These are phyloP conservation scores for Marasmius sp. DNA, from an alignment of 1,284 basidiomycete genomes.

Conservation along the genomic window DNA sequence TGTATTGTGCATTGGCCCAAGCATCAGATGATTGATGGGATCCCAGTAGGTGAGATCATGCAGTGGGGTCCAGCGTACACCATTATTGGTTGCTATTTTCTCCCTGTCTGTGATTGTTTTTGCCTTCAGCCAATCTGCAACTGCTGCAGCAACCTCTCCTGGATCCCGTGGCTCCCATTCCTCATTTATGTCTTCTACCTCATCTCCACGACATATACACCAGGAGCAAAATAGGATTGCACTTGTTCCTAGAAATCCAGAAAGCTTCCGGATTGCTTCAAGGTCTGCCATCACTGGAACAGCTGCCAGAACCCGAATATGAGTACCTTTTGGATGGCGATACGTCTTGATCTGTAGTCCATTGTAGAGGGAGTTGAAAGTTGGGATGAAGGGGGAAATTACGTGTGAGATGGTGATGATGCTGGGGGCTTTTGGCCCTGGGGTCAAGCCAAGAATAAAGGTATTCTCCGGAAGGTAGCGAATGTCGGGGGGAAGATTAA, in stretches of 20 bases:
- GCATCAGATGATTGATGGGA: slow-evolving; percentile 11
- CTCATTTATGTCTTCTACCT: slow-evolving; percentile 16
- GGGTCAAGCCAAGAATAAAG: slow-evolving; percentile 26
- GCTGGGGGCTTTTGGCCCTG: slow-evolving; percentile 16
- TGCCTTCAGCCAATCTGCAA: neutral
- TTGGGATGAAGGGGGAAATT: slow-evolving; percentile 17
- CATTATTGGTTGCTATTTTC: slow-evolving; percentile 3
- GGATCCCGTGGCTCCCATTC: neutral
- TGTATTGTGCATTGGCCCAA: slow-evolving; percentile 14
- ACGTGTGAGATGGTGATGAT: slow-evolving; percentile 19
- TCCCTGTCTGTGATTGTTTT: slow-evolving; percentile 1
- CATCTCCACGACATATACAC: too few species aligned
- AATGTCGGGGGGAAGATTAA: slow-evolving; percentile 24
- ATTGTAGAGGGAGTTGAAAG: neutral
- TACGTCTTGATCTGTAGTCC: slow-evolving; percentile 11
- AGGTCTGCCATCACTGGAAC: slow-evolving; percentile 18
- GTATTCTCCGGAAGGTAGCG: slow-evolving; percentile 24
- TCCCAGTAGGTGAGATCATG: slow-evolving; percentile 14
- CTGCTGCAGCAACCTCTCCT: slow-evolving; percentile 1
- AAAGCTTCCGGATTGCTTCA: slow-evolving; percentile 13
- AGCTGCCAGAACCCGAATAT: slow-evolving; percentile 11
- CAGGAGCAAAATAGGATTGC: slow-evolving; percentile 12
- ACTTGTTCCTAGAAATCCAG: slow-evolving; percentile 14
- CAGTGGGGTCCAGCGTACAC: slow-evolving; percentile 13
- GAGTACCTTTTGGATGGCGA: slow-evolving; percentile 7